phyloP scores from a whole-genome alignment of 148 eudicot species.

The Simmondsia chinensis region DNA sequence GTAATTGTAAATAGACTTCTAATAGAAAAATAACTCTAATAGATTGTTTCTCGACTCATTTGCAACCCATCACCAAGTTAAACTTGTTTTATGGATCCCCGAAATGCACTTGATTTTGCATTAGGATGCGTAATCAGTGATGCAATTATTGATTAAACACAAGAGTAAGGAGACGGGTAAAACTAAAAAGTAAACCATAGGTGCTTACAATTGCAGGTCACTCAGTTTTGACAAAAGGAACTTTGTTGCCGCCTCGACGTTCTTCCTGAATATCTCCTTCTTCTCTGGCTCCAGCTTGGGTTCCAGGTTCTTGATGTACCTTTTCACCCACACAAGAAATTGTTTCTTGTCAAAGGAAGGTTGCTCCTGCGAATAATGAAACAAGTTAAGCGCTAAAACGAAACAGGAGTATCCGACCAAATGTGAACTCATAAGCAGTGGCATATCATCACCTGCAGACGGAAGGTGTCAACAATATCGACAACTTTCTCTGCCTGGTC shows the following conservation, averaged over 20 bases:
- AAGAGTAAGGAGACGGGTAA: neutral
- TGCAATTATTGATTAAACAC: too few species aligned
- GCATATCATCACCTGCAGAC: slow-evolving; percentile 28
- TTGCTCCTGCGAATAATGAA: slow-evolving; percentile 29
- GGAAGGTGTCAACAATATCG: slow-evolving; percentile 44
- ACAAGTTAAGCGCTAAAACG: neutral
- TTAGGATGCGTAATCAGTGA: too few species aligned
- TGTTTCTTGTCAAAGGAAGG: slow-evolving; percentile 40
- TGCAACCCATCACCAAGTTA: too few species aligned
- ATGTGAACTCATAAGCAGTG: neutral
- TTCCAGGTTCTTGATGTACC: slow-evolving; percentile 36
- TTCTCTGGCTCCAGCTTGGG: slow-evolving; percentile 23
- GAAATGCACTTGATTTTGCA: too few species aligned
- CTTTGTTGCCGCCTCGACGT: slow-evolving; percentile 32
- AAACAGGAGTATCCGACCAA: neutral
- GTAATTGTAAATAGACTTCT: too few species aligned
- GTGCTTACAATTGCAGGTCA: slow-evolving; percentile 46
- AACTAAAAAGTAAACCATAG: neutral
- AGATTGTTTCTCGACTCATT: too few species aligned
- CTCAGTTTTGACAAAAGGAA: slow-evolving; percentile 36
- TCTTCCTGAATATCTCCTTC: slow-evolving; percentile 27
- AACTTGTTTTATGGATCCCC: too few species aligned
- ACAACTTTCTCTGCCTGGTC: slow-evolving; percentile 42
- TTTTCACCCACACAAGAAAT: slow-evolving; percentile 36
- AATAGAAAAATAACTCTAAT: too few species aligned